Evolutionary conservation across 305 asterid genomes (phyloP), one percentile per base, ranked within the genome.

Genomic region (Striga hermonthica): DNA sequence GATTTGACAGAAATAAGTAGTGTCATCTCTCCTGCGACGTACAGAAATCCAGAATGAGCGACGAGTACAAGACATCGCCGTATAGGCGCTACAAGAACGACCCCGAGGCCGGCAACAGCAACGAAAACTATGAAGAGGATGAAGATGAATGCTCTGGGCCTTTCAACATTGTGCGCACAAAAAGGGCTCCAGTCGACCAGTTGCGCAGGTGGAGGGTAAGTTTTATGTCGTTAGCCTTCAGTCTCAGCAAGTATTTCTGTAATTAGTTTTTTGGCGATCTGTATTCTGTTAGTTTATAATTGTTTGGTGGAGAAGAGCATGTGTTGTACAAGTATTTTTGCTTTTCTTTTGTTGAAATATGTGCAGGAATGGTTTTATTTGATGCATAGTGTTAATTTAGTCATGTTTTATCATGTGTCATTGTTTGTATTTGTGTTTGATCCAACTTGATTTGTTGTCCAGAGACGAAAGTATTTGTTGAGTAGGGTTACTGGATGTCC

Each of bases 201-300:
- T 67, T 92, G 72, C 87, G 82, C 49, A 66, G 87, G 61, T 89
- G 98, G 97, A 80, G 98, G 83, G 98, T 92, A 73, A 76, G 96
- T 73, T 72, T 15, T 43, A 43, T 41, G 45, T 70, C 63, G 52
- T 37, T 63, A 31, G 7, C 66, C 11, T 22, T 43, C 6, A 1
- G 56, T 70, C 34, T 22, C 66, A 5, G 22, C 22, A 49, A 39
- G 45, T 71, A 36, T 34, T 43, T 54, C 28, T 57, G 13, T 52
- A 9, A 10, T 61, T 15, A 22, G 16, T 39, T 22, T 39, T 38
- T 13, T 58, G 8, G 4, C 1, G 11, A 1, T 57, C 40, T 13
- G 14, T 36, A 2, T 48, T 67, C 10, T 12, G 39, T 39, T 10
- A 35, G 48, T 66, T 47, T 44, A 7, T 39, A 1, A 7, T 16